phyloP scores from a whole-genome alignment of 805 yeast genomes.

The Myxozyma udenii region DNA sequence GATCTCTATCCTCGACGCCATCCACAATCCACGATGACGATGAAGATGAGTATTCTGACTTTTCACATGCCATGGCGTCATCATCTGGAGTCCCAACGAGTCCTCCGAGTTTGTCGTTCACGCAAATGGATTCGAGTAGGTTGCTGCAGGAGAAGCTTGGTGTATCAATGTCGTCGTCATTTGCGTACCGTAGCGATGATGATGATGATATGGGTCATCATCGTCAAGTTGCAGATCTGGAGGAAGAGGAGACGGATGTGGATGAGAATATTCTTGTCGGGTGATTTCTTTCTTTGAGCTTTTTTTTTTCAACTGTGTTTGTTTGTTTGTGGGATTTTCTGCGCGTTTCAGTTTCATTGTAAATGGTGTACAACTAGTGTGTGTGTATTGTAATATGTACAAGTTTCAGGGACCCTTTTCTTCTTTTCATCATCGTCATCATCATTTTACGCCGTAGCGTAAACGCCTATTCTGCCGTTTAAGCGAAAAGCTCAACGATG shows the following conservation, averaged over 20 bases:
- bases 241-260: constrained; percentile 26
- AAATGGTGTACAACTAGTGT: too few relatives aligned
- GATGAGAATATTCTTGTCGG: constrained; percentile 11
- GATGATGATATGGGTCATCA: neutral
- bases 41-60: neutral
- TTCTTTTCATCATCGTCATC: too few relatives aligned
- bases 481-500: constrained; percentile 15
- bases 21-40: neutral
- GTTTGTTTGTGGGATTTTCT: too few relatives aligned
- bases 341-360: too few relatives aligned
- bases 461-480: too few relatives aligned
- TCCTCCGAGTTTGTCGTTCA: neutral
- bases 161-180: neutral
- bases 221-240: constrained; percentile 1
- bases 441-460: too few relatives aligned
- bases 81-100: neutral
- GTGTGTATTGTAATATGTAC: too few relatives aligned
- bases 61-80: neutral
- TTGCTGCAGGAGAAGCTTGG: constrained; percentile 13
- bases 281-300: too few relatives aligned
- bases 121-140: constrained; percentile 11
- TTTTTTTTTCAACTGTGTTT: too few relatives aligned
- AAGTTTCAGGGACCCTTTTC: too few relatives aligned
- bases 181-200: neutral
- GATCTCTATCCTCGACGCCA: neutral